Conservation (phyloP, 768 basidiomycete genomes). For the Kwoniella bestiolae region DNA sequence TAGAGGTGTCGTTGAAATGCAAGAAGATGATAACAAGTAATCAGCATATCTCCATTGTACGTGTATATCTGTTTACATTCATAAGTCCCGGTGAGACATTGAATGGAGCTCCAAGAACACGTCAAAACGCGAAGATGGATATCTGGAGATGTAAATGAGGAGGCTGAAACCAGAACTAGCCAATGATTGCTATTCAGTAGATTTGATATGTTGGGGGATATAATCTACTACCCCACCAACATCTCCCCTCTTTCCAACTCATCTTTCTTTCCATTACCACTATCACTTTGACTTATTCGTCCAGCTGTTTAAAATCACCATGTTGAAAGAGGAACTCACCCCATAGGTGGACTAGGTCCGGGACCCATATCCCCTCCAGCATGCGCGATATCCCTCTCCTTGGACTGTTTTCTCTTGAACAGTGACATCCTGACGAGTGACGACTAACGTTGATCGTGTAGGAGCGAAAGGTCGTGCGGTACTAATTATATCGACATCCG, state of each 20-base stretch:
- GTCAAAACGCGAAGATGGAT: not conserved
- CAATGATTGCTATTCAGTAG: not conserved
- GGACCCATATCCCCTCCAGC: conserved; percentile 8
- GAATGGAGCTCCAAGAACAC: conserved; percentile 1
- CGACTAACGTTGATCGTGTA: too few species aligned
- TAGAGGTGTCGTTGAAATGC: not conserved
- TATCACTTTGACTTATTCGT: not conserved
- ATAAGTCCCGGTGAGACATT: conserved; percentile 8
- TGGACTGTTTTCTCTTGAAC: conserved; percentile 52
- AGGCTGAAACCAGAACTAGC: not conserved
- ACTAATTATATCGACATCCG: not conserved
- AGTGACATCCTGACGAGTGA: conserved; percentile 36
- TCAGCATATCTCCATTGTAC: not conserved
- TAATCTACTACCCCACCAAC: too few species aligned
- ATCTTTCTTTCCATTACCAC: not conserved
- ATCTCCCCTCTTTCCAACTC: not conserved
- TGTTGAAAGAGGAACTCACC: conserved; percentile 28
- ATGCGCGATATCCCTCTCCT: conserved; percentile 43
- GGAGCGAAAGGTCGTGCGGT: too few species aligned
- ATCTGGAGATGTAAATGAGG: not conserved
- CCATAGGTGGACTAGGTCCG: conserved; percentile 31
- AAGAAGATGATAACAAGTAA: not conserved
- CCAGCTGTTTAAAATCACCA: not conserved
- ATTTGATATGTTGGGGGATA: not conserved
- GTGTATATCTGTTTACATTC: not conserved